Base-by-base conservation (phyloP, 306 rosid species). In the Cicer bijugum region DNA sequence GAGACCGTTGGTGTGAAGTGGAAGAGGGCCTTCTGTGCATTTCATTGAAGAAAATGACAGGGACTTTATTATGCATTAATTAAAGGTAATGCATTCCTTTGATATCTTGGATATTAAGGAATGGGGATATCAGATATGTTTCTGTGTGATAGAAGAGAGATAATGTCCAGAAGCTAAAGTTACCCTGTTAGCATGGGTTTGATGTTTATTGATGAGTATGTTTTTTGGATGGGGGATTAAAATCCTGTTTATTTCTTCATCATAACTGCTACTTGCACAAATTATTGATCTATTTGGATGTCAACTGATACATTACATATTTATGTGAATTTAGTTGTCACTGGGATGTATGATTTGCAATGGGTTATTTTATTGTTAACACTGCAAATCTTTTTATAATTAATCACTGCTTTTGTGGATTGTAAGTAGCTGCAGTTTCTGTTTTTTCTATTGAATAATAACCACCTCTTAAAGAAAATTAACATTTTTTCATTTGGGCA, bases 1-100 rank as follows among this genome's bases (percentile, higher is more conserved):
- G 97, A 95, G 96, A 68, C 75, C 71, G 91, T 86, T 88, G 98
- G 89, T 91, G 96, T 86, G 91, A 87, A 91, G 95, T 90, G 91
- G 88, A 86, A 88, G 85, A 82, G 82, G 86, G 83, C 82, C 80
- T 84, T 91, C 87, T 84, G 64, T 86, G 91, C 92, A 87, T 85
- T 87, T 85, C 88, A 82, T 81, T 88, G 89, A 88, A 88, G 91
- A 88, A 77, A 82, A 73, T 94, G 91, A 86, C 88, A 67, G 80
- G 89, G 86, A 84, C 82, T 40, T 89, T 79, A 59, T 85, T 80
- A 66, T 84, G 72, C 81, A 15, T 51, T 28, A 4, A 28, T 28
- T 28, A 59, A 87, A 89, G 97, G 96, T 89, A 89, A 85, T 84
- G 76, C 77, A 81, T 81, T 85, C 86, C 87, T 83, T 81, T 85